These are phyloP conservation scores for Aspergillaceae sp. DNA, from an alignment of 2,329 filamentous ascomycete species.

Conservation along the genomic window DNA sequence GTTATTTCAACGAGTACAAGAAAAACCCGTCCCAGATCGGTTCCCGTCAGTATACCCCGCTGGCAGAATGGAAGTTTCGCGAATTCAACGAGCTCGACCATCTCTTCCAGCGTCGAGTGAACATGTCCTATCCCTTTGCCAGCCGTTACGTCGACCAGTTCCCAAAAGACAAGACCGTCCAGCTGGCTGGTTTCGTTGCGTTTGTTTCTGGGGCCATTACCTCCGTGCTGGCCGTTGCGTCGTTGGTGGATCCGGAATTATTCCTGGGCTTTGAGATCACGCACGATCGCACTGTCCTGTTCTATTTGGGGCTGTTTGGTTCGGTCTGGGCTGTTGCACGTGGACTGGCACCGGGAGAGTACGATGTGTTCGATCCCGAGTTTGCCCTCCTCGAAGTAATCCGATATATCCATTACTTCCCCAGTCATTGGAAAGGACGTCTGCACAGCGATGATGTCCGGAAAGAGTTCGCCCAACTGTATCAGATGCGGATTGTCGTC, in stretches of 20 bases:
- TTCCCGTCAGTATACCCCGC: slow-evolving; percentile 82
- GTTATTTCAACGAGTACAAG: slow-evolving; percentile 95
- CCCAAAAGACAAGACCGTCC: slow-evolving; percentile 86
- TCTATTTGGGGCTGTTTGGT: slow-evolving; percentile 77
- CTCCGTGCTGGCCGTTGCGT: slow-evolving; percentile 73
- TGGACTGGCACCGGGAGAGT: slow-evolving; percentile 78
- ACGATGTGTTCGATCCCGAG: slow-evolving; percentile 82
- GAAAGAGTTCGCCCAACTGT: slow-evolving; percentile 78
- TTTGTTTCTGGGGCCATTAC: slow-evolving; percentile 82
- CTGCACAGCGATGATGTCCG: slow-evolving; percentile 94
- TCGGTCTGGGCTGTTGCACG: slow-evolving; percentile 75
- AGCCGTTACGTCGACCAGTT: slow-evolving; percentile 92
- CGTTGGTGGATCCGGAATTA: slow-evolving; percentile 80
- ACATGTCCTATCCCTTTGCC: slow-evolving; percentile 92
- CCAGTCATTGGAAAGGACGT: slow-evolving; percentile 76
- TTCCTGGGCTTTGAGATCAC: slow-evolving; percentile 91
- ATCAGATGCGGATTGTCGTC: slow-evolving; percentile 85
- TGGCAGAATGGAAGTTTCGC: slow-evolving; percentile 96
- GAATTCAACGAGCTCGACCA: slow-evolving; percentile 97
- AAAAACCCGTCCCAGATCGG: slow-evolving; percentile 82
- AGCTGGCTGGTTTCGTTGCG: slow-evolving; percentile 72
- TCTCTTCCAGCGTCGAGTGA: slow-evolving; percentile 77
- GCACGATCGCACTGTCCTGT: slow-evolving; percentile 75
- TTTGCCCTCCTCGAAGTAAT: slow-evolving; percentile 83
- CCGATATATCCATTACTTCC: slow-evolving; percentile 85